Evolutionary conservation across 306 rosid genomes (phyloP).

Genomic region (Casuarina equisetifolia): DNA sequence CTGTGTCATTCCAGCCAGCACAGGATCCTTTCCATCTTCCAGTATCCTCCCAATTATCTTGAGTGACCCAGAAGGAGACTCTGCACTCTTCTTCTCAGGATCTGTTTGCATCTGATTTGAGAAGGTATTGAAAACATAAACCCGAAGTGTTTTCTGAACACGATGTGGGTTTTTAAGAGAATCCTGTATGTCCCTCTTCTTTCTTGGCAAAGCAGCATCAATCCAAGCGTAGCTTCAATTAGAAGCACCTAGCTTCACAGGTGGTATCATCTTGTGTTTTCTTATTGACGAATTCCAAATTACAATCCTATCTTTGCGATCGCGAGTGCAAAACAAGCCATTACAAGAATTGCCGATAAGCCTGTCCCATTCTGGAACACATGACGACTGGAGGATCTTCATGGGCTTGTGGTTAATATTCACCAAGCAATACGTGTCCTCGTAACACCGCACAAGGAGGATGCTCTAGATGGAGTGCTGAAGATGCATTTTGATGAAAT

Average conservation of each 20-base stretch:
- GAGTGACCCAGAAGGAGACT: conserved; percentile 84
- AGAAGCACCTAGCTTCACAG: conserved; percentile 6
- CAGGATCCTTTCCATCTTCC: conserved; percentile 87
- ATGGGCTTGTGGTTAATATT: too few species aligned
- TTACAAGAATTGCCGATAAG: too few species aligned
- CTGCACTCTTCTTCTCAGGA: conserved; percentile 44
- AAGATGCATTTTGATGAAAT: background rate
- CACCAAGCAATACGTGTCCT: too few species aligned
- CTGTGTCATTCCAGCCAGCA: conserved; percentile 44
- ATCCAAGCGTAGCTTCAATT: conserved; percentile 36
- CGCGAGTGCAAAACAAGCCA: too few species aligned
- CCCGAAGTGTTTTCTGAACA: conserved; percentile 62
- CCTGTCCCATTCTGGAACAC: too few species aligned
- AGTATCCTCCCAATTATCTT: conserved; percentile 81
- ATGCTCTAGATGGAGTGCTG: background rate
- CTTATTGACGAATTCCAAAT: too few species aligned
- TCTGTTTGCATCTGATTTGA: conserved; percentile 46
- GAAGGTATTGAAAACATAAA: conserved; percentile 85
- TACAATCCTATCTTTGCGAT: too few species aligned
- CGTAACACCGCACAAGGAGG: too few species aligned
- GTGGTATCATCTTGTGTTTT: too few species aligned
- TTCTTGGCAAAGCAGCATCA: conserved; percentile 75
- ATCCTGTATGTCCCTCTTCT: conserved; percentile 76
- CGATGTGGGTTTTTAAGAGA: conserved; percentile 58
- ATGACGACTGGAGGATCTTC: too few species aligned